Base-by-base conservation (phyloP, 2,329 filamentous ascomycete species). In the Teratosphaeria destructans region DNA sequence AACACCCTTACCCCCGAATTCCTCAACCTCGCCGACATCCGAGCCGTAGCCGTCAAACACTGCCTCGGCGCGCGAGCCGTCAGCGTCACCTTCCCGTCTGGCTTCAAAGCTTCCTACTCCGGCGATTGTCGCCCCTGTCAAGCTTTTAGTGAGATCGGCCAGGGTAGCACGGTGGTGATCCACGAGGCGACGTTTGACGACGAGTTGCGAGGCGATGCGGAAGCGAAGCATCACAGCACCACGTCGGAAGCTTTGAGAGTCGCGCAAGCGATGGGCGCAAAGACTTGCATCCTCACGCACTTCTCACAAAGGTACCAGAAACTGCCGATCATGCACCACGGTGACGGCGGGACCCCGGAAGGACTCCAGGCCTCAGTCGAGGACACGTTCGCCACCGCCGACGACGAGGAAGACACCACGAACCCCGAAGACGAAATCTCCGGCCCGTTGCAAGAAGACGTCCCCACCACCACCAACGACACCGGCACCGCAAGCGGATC, bases 121-220 rank as follows among this genome's bases (percentile, higher is more conserved):
- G 94, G 94, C 59, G 94, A 99, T 77, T 97, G 93, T 72, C 83
- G 94, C 6, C 94, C 94, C 0, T 90, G 84, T 3, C 68, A 76
- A 2, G 70, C 76, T 0, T 96, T 99, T 70, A 83, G 85, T 0
- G 66, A 74, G 12, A 87, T 93, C 56, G 95, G 89, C 54, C 76
- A 77, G 54, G 85, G 85, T 62, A 86, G 88, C 1, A 95, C 93
- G 14, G 81, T 99, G 6, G 83, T 96, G 5, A 84, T 99, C 59
- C 94, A 99, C 77, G 94, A 99, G 79, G 92, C 91, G 63, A 99
- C 94, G 0, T 97, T 99, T 70, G 90, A 94, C 66, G 90, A 96
- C 70, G 89, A 94, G 67, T 82, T 96, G 66, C 68, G 74, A 47
- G 83, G 81, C 16, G 92, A 96, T 68, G 94, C 94, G 3, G 71